A percentile compares a stretch with the other conserved stretches of the same genome.
These are phyloP conservation scores for Neurospora pannonica DNA, from an alignment of 495 filamentous ascomycete genomes.

Conservation along the genomic window DNA sequence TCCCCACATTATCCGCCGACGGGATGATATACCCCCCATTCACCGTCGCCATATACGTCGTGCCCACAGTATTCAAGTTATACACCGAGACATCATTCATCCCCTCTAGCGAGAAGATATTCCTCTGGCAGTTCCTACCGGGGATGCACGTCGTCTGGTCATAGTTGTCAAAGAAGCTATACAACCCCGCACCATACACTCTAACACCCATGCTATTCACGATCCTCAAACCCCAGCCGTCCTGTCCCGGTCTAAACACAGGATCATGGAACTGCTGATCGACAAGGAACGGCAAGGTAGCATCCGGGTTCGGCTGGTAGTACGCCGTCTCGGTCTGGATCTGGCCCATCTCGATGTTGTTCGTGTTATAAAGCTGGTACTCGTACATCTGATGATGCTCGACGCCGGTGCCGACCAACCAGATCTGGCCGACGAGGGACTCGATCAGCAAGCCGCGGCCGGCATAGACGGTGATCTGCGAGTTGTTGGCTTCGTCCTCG, in stretches of 20 bases:
- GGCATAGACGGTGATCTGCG: constrained; percentile 60
- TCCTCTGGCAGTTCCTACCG: constrained; percentile 48
- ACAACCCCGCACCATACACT: constrained; percentile 59
- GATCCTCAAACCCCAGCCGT: constrained; percentile 46
- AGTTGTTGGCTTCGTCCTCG: constrained; percentile 45
- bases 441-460: constrained; percentile 60
- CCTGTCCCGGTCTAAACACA: constrained; percentile 43
- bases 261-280: constrained; percentile 60
- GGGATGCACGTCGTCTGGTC: constrained; percentile 22
- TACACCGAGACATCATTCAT: constrained; percentile 32
- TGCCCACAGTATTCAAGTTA: constrained; percentile 44
- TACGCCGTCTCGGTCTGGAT: constrained; percentile 77
- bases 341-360: constrained; percentile 56
- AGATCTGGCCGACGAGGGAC: constrained; percentile 42
- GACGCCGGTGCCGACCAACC: constrained; percentile 44
- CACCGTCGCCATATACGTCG: constrained; percentile 31
- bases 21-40: constrained; percentile 40
- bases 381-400: constrained; percentile 74
- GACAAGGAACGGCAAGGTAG: constrained; percentile 53
- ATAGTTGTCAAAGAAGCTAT: constrained; percentile 52
- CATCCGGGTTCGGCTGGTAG: constrained; percentile 59
- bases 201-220: constrained; percentile 44
- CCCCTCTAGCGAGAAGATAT: constrained; percentile 45
- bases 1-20: constrained; percentile 41
- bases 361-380: constrained; percentile 61